Base-by-base conservation (phyloP, 768 basidiomycete genomes). In the Lentinula boryana region DNA sequence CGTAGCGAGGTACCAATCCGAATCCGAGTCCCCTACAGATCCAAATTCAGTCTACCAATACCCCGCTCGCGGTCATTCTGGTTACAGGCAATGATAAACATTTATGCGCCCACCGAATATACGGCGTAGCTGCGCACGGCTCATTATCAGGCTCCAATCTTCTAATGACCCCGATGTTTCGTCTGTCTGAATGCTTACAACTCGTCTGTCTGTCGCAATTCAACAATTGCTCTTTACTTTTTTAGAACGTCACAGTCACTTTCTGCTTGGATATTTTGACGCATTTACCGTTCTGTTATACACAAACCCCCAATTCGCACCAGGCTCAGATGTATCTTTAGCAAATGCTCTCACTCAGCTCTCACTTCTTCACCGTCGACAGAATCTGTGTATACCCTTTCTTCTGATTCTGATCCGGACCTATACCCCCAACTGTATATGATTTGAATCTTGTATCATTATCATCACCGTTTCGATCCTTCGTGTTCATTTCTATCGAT, bases 371-470 rank as follows among this genome's bases (percentile, higher is more conserved):
- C 53, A 36, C 55, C 55, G 55, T 41, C 40, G 55, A 56, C 55
- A 43, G 55, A 56, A 41, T 56, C 55, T 56, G 55, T 16, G 55
- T 56, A 56, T 56, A 56, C 55, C 55, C 55, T 27, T 40, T n/a
- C 41, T 40, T 56, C 36, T n/a, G 55, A 56, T 56, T 56, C 55
- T 56, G 55, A 56, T 43, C 40, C 40, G 18, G 55, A 32, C 40
- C 23, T n/a, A 56, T 56, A 56, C 55, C 55, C 12, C 53, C 12
- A 43, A 56, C 23, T 56, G 54, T 56, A 56, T 56, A 43, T 27
- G 36, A 40, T 56, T 21, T 9, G 10, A 41, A 27, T 41, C 40
- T 43, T 56, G 55, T 56, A 56, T 56, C 55, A 56, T 41, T 40
- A 27, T 15, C 27, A 15, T 38, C 40, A 40, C 38, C 38, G n/a